Base-by-base conservation (phyloP, 2,329 filamentous ascomycete genomes). In the Hypoxylon sp. region DNA sequence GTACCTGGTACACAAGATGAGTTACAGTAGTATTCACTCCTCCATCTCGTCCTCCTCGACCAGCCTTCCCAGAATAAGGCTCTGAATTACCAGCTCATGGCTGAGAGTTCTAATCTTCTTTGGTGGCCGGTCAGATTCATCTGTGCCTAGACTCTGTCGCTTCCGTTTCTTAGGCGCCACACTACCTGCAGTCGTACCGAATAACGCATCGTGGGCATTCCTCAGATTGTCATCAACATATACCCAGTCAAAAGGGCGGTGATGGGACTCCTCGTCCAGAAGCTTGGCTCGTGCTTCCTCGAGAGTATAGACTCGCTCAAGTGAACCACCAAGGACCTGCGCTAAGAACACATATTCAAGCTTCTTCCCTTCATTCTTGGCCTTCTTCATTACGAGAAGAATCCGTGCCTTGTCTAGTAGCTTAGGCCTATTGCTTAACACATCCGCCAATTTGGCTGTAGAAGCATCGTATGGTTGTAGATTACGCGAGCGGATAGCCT, bases 51-150 rank as follows among this genome's bases (percentile, higher is more conserved):
- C 84, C 54, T 88, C 87, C 68, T 93, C 91, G 57, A 94, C 87
- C 72, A 98, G 81, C 67, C 89, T 88, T 0, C 94, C 95, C 55
- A 97, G 79, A 70, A 99, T 98, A 65, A 98, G 82, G 79, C 94
- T 98, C 83, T 99, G 95, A 61, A 97, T 90, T 21, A 98, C 89
- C 76, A 95, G 89, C 80, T 98, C 95, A 78, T 97, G 91, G 62
- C 90, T 91, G 57, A 97, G 87, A 48, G 96, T 86, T 69, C 86
- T 87, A 39, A 94, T 83, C 67, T 80, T 86, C 73, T 85, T 83
- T 11, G 84, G 82, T 47, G 81, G 75, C 15, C 81, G 76, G 29
- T 77, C 74, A 19, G 79, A 69, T 39, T 75, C 78, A 55, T 76
- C 78, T 19, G 74, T 75, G 3, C 73, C 76, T n/a, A 74, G 77